phyloP scores from a whole-genome alignment of 2,329 filamentous ascomycete species.

The Colletotrichum limetticola region DNA sequence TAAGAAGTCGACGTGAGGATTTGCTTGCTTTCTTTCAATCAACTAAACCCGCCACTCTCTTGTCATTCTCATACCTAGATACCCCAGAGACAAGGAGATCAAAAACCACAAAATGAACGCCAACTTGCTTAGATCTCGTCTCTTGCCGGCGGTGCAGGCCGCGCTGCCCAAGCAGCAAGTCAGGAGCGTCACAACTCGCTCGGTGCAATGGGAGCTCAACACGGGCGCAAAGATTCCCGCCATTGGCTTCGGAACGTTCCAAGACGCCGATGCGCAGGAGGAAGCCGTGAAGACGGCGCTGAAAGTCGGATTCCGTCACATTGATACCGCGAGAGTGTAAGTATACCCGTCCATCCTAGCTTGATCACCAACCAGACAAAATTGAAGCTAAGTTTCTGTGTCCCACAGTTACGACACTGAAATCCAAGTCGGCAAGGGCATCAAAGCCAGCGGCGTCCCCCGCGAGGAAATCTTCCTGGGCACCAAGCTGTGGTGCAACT shows the following conservation, averaged over 20 bases:
- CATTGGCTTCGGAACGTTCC: conserved; percentile 45
- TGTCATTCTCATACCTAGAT: too few species aligned
- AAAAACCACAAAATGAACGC: not conserved
- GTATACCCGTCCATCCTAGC: not conserved
- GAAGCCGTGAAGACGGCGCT: conserved; percentile 40
- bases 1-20: too few species aligned
- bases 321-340: conserved; percentile 44
- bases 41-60: not conserved
- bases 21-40: not conserved
- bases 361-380: not conserved
- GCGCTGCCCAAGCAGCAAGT: not conserved
- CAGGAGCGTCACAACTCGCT: not conserved
- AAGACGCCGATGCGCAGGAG: conserved; percentile 43
- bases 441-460: conserved; percentile 39
- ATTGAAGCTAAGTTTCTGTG: not conserved
- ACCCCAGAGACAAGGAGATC: too few species aligned
- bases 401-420: conserved; percentile 21
- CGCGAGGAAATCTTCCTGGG: conserved; percentile 44
- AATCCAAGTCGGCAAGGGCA: conserved; percentile 38
- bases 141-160: not conserved
- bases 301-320: conserved; percentile 46
- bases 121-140: not conserved
- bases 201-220: conserved; percentile 31
- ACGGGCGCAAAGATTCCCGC: conserved; percentile 42
- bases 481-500: conserved; percentile 46